Conservation (phyloP, 2,329 filamentous ascomycete genomes). For the Tothia fuscella region DNA sequence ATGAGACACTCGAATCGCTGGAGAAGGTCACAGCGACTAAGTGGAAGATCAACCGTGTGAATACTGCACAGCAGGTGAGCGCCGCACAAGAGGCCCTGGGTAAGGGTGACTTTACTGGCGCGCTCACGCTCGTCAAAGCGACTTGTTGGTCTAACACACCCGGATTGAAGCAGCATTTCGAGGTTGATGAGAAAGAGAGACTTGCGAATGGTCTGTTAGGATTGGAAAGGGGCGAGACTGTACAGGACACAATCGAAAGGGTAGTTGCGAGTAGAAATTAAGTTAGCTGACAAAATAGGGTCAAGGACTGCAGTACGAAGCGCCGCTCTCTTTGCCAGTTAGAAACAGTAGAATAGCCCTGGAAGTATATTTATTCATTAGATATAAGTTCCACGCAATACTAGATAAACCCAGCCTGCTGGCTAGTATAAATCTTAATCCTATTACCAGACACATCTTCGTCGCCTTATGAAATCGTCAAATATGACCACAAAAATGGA, state of each 20-base stretch:
- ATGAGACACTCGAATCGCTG: slow-evolving; percentile 6
- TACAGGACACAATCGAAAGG: background rate
- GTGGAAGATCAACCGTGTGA: slow-evolving; percentile 1
- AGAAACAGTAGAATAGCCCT: too few species aligned
- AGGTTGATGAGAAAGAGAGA: slow-evolving; percentile 8
- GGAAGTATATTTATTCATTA: too few species aligned
- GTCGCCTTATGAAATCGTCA: too few species aligned
- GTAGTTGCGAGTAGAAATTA: background rate
- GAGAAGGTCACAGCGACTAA: slow-evolving; percentile 6
- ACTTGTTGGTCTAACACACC: slow-evolving; percentile 2
- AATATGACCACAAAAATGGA: too few species aligned
- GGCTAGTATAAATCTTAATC: too few species aligned
- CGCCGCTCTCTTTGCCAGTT: too few species aligned
- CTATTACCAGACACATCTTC: too few species aligned
- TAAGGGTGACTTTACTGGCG: slow-evolving; percentile 26
- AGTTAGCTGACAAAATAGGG: too few species aligned
- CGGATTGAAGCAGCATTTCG: slow-evolving; percentile 4
- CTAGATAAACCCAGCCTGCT: too few species aligned
- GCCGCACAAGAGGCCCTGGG: slow-evolving; percentile 31
- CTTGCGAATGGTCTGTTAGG: slow-evolving; percentile 3
- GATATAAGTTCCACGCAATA: too few species aligned
- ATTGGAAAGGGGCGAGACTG: background rate
- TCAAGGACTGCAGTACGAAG: too few species aligned
- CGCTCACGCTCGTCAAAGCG: slow-evolving; percentile 8
- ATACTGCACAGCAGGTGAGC: slow-evolving; percentile 17